phyloP scores from a whole-genome alignment of 805 yeast species.

The Saturnispora zaruensis region DNA sequence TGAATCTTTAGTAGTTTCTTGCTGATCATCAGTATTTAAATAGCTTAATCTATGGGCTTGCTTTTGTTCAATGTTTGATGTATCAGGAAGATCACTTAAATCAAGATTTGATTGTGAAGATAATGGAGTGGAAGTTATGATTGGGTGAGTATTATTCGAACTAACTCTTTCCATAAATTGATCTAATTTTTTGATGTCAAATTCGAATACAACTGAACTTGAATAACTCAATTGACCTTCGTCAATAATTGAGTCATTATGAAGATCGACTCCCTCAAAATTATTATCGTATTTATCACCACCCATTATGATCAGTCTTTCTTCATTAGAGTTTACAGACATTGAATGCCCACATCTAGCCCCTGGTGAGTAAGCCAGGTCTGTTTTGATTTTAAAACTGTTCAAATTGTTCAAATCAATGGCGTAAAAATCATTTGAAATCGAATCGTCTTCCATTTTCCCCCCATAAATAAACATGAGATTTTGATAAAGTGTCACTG shows the following conservation, averaged over 20 bases:
- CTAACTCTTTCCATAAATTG: slow-evolving; percentile 21
- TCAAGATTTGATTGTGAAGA: slow-evolving; percentile 12
- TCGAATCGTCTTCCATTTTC: slow-evolving; percentile 61
- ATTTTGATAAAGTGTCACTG: slow-evolving; percentile 72
- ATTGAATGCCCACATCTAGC: slow-evolving; percentile 89
- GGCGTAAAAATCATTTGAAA: slow-evolving; percentile 59
- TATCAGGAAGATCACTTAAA: slow-evolving; percentile 8
- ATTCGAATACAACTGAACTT: slow-evolving; percentile 31
- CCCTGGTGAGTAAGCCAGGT: slow-evolving; percentile 52
- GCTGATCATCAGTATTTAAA: slow-evolving; percentile 12
- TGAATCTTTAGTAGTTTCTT: not conserved
- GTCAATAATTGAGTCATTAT: slow-evolving; percentile 19
- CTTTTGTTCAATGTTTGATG: slow-evolving; percentile 8
- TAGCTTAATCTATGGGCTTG: slow-evolving; percentile 14
- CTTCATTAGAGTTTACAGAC: slow-evolving; percentile 56
- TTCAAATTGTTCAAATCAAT: slow-evolving; percentile 62
- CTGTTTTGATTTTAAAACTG: slow-evolving; percentile 50
- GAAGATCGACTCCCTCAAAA: slow-evolving; percentile 19
- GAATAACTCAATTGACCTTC: slow-evolving; percentile 26
- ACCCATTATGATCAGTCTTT: slow-evolving; percentile 79
- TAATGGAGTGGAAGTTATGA: not conserved
- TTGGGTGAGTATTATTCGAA: not conserved
- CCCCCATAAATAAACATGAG: slow-evolving; percentile 86
- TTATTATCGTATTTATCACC: slow-evolving; percentile 74
- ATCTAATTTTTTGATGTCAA: slow-evolving; percentile 23